These are phyloP conservation scores for Amphicarpaea edgeworthii DNA, from an alignment of 306 rosid species.

Conservation along the genomic window DNA sequence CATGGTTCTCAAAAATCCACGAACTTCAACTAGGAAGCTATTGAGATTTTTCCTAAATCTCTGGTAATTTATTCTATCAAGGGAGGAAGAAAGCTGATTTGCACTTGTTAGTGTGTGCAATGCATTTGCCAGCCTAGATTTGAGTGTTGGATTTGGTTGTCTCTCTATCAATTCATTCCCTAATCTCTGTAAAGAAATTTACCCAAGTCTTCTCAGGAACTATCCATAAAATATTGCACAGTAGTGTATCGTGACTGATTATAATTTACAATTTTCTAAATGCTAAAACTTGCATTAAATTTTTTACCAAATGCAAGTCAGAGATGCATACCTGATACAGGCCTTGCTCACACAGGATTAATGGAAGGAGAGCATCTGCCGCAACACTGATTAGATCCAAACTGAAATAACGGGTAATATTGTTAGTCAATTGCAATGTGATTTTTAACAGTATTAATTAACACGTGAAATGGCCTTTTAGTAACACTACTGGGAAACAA, in stretches of 20 bases:
- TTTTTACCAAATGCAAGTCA: conserved; percentile 31
- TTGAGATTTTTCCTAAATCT: conserved; percentile 87
- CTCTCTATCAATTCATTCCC: conserved; percentile 81
- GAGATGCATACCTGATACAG: conserved; percentile 74
- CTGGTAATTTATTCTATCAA: conserved; percentile 84
- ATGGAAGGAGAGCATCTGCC: conserved; percentile 97
- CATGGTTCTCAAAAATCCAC: conserved; percentile 84
- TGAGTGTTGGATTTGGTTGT: conserved; percentile 71
- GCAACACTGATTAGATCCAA: conserved; percentile 86
- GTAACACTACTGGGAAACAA: conserved; percentile 10
- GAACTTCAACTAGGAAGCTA: conserved; percentile 80
- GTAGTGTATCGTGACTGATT: conserved; percentile 1
- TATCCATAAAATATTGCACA: conserved; percentile 23
- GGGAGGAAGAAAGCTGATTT: conserved; percentile 81
- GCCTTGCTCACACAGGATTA: conserved; percentile 87
- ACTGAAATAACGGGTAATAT: conserved; percentile 54
- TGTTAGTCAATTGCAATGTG: conserved; percentile 27
- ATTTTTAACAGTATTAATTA: conserved; percentile 12
- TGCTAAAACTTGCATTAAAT: neutral
- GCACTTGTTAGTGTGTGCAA: conserved; percentile 76
- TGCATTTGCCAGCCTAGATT: conserved; percentile 75
- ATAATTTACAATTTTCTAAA: conserved; percentile 3
- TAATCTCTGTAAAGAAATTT: conserved; percentile 63
- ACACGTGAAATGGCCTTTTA: conserved; percentile 17
- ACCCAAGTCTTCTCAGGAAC: conserved; percentile 26